Evolutionary conservation across 169 alveolate genomes (phyloP).

Genomic region (Plasmodium gallinaceum): DNA sequence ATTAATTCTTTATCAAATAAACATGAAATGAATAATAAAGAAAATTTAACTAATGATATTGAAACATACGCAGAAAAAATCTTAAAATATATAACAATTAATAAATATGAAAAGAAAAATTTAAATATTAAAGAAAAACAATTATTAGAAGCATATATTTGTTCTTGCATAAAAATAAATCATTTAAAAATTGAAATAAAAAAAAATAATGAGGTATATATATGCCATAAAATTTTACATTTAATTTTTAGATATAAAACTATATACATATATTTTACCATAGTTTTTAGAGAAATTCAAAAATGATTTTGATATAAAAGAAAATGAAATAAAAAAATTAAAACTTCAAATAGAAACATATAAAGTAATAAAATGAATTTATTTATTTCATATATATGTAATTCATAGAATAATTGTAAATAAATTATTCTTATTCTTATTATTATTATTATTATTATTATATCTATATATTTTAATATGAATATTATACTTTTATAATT

Average conservation of each 20-base stretch:
- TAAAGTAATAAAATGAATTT: constrained; percentile 18
- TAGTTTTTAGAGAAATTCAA: constrained; percentile 37
- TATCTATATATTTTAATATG: not conserved
- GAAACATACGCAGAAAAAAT: constrained; percentile 47
- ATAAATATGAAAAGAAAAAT: constrained; percentile 21
- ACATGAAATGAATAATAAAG: constrained; percentile 10
- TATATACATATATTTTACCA: not conserved
- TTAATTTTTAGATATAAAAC: not conserved
- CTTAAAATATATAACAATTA: constrained; percentile 20
- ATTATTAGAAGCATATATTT: constrained; percentile 63
- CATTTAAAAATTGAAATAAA: constrained; percentile 36
- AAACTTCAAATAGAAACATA: constrained; percentile 57
- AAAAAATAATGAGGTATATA: constrained; percentile 26
- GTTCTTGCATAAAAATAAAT: constrained; percentile 57
- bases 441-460: not conserved
- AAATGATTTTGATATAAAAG: constrained; percentile 24
- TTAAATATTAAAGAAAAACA: constrained; percentile 60
- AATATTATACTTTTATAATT: not conserved
- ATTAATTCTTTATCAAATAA: constrained; percentile 12
- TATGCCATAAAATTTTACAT: constrained; percentile 2
- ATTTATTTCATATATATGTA: not conserved
- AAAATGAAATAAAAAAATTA: constrained; percentile 50
- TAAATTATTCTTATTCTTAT: not conserved
- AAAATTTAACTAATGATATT: not conserved
- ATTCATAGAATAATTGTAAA: not conserved